These are phyloP conservation scores for Aquilaria yunnanensis DNA, from an alignment of 345 rosid species.

Conservation along the genomic window DNA sequence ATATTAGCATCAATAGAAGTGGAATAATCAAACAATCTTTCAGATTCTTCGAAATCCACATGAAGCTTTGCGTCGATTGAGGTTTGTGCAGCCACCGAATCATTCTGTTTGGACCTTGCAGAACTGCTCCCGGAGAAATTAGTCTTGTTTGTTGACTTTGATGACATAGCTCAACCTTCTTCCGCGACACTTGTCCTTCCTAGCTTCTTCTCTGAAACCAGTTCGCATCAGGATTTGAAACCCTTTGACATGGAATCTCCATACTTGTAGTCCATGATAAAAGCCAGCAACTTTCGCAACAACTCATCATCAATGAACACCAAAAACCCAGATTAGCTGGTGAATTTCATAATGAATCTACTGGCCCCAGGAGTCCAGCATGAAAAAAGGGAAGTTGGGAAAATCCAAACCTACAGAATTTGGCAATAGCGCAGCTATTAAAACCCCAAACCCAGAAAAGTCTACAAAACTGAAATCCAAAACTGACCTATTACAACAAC, in stretches of 20 bases:
- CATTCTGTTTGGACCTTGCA: slow-evolving; percentile 36
- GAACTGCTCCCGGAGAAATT: slow-evolving; percentile 50
- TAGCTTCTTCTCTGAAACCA: slow-evolving; percentile 2
- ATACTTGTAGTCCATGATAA: neutral
- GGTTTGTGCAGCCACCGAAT: slow-evolving; percentile 54
- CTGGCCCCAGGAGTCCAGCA: slow-evolving; percentile 26
- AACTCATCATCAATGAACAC: slow-evolving; percentile 17
- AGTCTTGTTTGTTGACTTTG: slow-evolving; percentile 37
- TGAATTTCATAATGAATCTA: slow-evolving; percentile 17
- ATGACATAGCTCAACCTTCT: slow-evolving; percentile 37
- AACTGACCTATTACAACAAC: too few relatives aligned
- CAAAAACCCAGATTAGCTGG: slow-evolving; percentile 3
- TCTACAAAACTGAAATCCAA: too few relatives aligned
- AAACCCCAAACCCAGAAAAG: too few relatives aligned
- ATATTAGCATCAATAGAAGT: slow-evolving; percentile 47
- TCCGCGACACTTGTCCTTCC: slow-evolving; percentile 12
- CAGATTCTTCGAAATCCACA: slow-evolving; percentile 56
- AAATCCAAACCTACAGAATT: neutral
- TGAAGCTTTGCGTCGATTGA: slow-evolving; percentile 72
- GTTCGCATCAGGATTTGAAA: neutral
- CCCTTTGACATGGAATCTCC: slow-evolving; percentile 12
- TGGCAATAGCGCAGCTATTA: too few relatives aligned
- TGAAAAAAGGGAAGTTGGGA: slow-evolving; percentile 4
- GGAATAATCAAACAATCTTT: slow-evolving; percentile 57
- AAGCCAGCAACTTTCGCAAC: slow-evolving; percentile 1